These are phyloP conservation scores for Colletotrichum tropicicola DNA, from an alignment of 2,329 filamentous ascomycete species.

Conservation along the genomic window DNA sequence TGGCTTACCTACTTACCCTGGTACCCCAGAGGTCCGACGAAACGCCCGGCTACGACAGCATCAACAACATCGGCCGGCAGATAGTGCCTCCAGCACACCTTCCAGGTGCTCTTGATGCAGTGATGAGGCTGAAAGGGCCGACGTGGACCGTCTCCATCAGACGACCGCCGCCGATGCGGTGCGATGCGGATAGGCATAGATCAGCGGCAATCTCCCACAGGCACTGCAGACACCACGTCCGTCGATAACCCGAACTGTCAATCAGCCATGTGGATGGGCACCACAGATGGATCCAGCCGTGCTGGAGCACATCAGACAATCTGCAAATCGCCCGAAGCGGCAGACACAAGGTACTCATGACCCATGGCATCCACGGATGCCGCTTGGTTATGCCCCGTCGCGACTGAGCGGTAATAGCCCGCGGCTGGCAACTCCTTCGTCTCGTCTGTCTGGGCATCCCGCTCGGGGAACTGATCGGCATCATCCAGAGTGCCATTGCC, in stretches of 20 bases:
- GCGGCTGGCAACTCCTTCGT: no score
- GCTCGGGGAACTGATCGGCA: no score
- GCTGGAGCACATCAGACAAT: neutral
- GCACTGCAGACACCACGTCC: no score
- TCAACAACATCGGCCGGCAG: neutral
- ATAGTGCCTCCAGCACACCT: neutral
- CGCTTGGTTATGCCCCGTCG: no score
- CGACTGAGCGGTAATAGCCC: no score
- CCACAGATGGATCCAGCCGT: neutral
- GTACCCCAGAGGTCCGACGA: constrained; percentile 3
- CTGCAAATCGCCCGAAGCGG: constrained; percentile 1
- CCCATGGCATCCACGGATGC: neutral
- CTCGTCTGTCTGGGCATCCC: no score
- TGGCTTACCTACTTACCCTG: no score
- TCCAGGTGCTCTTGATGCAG: neutral
- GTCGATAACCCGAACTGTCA: neutral
- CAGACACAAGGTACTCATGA: neutral
- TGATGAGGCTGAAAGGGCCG: constrained; percentile 6
- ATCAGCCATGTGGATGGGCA: neutral
- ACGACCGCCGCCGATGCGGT: neutral
- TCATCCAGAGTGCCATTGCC: no score
- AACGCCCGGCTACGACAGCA: neutral
- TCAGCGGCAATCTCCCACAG: neutral
- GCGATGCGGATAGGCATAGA: neutral
- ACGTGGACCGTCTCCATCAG: neutral